phyloP scores from a whole-genome alignment of 352 stramenopile genomes.

The Phytopythium chamaehyphon region DNA sequence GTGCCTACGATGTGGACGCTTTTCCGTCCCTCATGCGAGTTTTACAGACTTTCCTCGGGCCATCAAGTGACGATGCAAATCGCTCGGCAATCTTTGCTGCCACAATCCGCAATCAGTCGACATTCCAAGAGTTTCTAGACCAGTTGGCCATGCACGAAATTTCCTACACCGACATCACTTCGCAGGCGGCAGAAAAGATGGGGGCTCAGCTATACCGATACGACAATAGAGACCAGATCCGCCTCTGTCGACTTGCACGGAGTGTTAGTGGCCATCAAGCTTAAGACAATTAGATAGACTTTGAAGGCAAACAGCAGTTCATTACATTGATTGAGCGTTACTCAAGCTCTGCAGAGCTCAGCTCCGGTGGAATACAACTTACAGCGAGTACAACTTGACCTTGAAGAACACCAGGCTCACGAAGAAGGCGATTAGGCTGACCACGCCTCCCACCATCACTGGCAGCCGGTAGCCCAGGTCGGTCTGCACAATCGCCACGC shows the following conservation, averaged over 20 bases:
- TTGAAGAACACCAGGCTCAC: conserved; percentile 26
- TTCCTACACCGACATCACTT: conserved; percentile 62
- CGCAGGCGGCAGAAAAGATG: conserved; percentile 34
- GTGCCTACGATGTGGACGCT: conserved; percentile 60
- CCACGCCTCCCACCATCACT: conserved; percentile 31
- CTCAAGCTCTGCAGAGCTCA: too few relatives aligned
- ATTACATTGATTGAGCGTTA: too few relatives aligned
- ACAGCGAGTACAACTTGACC: conserved; percentile 31
- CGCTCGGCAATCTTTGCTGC: conserved; percentile 69
- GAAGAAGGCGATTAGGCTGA: conserved; percentile 28
- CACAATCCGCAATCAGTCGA: conserved; percentile 72
- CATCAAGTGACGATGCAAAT: conserved; percentile 1
- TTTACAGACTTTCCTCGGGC: conserved; percentile 45
- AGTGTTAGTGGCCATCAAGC: not conserved
- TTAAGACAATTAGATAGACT: not conserved
- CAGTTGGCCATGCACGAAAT: conserved; percentile 49
- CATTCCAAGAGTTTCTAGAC: conserved; percentile 71
- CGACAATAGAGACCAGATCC: conserved; percentile 63
- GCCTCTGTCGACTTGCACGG: conserved; percentile 54
- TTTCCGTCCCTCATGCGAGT: conserved; percentile 63
- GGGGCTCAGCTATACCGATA: conserved; percentile 44
- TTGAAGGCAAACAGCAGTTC: too few relatives aligned
- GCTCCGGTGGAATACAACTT: conserved; percentile 3
- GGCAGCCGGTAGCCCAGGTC: conserved; percentile 31
- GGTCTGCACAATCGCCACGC: conserved; percentile 25